phyloP scores from a whole-genome alignment of 257 asterid genomes.

The Mitragyna speciosa region DNA sequence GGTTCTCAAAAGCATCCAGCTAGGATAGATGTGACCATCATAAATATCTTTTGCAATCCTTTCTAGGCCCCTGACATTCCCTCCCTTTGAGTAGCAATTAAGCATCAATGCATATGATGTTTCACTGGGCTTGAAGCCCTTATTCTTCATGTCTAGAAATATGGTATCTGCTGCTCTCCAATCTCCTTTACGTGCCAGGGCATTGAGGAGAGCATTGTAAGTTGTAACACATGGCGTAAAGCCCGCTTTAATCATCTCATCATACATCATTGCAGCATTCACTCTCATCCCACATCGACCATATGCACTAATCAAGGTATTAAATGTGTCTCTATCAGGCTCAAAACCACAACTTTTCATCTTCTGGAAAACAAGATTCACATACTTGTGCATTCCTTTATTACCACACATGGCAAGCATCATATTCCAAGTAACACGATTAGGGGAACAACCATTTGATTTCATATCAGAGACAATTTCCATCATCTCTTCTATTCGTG shows the following conservation, averaged over 20 bases:
- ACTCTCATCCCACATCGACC: slow-evolving; percentile 83
- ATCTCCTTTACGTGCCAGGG: slow-evolving; percentile 82
- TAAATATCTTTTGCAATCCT: slow-evolving; percentile 74
- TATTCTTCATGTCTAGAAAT: slow-evolving; percentile 61
- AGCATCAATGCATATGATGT: slow-evolving; percentile 80
- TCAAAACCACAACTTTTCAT: slow-evolving; percentile 90
- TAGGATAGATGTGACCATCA: slow-evolving; percentile 78
- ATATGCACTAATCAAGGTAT: slow-evolving; percentile 79
- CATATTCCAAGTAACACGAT: slow-evolving; percentile 92
- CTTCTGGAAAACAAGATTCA: slow-evolving; percentile 66
- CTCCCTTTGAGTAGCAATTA: slow-evolving; percentile 81
- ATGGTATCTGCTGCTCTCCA: slow-evolving; percentile 74
- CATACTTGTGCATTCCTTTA: slow-evolving; percentile 76
- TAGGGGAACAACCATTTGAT: slow-evolving; percentile 71
- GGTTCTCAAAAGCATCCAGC: slow-evolving; percentile 87
- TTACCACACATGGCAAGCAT: slow-evolving; percentile 83
- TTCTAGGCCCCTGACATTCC: slow-evolving; percentile 73
- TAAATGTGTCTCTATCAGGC: slow-evolving; percentile 88
- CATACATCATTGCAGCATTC: slow-evolving; percentile 65
- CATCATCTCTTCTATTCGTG: slow-evolving; percentile 83
- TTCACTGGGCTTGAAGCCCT: slow-evolving; percentile 86
- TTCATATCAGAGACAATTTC: slow-evolving; percentile 74
- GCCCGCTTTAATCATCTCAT: slow-evolving; percentile 83
- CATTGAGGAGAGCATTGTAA: slow-evolving; percentile 84
- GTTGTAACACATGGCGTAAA: slow-evolving; percentile 78